Evolutionary conservation across 2,329 filamentous ascomycete species (phyloP).

Genomic region (Arthrobotrys musiformis): DNA sequence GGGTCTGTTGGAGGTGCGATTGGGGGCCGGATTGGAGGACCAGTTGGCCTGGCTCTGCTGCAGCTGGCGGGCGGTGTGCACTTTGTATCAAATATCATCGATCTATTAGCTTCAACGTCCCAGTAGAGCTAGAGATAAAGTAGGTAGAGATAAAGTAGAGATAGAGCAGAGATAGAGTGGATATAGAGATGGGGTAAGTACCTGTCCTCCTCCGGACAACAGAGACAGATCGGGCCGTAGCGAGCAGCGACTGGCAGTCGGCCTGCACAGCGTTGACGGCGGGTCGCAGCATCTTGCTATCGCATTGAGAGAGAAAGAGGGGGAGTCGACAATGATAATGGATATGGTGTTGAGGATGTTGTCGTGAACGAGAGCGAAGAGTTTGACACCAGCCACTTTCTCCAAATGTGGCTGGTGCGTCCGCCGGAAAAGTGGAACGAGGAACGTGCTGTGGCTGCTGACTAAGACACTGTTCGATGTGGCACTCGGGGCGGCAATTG

Average conservation of each 20-base stretch:
- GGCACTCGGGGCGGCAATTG: not conserved
- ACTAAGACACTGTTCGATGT: not conserved
- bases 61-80: conserved; percentile 19
- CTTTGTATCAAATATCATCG: not conserved
- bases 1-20: not conserved
- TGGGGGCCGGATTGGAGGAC: conserved; percentile 10
- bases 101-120: not conserved
- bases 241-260: not conserved
- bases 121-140: not conserved
- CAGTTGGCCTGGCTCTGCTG: conserved; percentile 28
- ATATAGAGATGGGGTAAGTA: not conserved
- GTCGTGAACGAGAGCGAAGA: not conserved
- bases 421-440: too few species aligned
- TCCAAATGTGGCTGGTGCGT: not conserved
- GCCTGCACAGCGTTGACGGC: not conserved
- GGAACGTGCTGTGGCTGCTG: not conserved
- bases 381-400: not conserved
- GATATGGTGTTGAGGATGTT: not conserved
- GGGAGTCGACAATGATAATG: too few species aligned
- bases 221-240: not conserved
- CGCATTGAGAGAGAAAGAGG: too few species aligned
- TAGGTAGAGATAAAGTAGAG: not conserved
- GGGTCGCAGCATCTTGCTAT: conserved; percentile 1
- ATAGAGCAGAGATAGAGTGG: not conserved
- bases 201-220: not conserved